Base-by-base conservation (phyloP, 495 filamentous ascomycete species). In the Tuber borchii region DNA sequence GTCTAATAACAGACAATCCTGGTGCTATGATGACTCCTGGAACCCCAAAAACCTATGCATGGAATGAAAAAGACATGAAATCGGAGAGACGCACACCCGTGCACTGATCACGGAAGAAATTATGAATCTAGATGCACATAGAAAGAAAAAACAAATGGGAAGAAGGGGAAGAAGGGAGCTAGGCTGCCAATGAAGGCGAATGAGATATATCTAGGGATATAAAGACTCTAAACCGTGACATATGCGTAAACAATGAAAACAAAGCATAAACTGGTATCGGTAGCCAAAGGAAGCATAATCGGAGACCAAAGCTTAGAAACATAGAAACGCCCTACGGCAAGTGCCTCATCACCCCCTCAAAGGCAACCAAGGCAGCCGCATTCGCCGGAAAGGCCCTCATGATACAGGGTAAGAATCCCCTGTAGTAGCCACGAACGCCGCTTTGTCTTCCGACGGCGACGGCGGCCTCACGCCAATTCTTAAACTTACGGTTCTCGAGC, bases 301-400 rank as follows among this genome's bases (percentile, higher is more conserved):
- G 8, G 48, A 51, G 20, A 10, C 1, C 6, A 51, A 1, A 51
- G 8, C 22, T n/a, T 8, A 8, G 51, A 14, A n/a, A 10, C n/a
- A 3, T 1, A 37, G 51, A 37, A 39, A 31, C 26, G n/a, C 77
- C 81, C 79, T 83, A 88, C 71, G 92, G 91, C 83, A 97, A 85
- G 70, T 86, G 85, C 79, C 94, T 88, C 94, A 97, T 96, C 73
- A 91, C 93, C 14, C 90, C 93, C 84, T 99, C 95, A 87, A 97
- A 97, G 48, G 92, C 95, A 74, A 97, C 89, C 83, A 99, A 82
- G 16, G 95, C 95, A 89, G 95, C 90, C 1, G 94, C 95, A 86
- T 99, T 99, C 71, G 95, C 95, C 70, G 95, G 95, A 84, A 99
- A 99, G 19, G 95, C 95, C 82, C 95, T 87, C 74, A 97, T 83